A percentile compares a stretch with the other conserved stretches of the same genome.
These are phyloP conservation scores for Pseudozyma sp. DNA, from an alignment of 1,284 basidiomycete species.

Conservation along the genomic window DNA sequence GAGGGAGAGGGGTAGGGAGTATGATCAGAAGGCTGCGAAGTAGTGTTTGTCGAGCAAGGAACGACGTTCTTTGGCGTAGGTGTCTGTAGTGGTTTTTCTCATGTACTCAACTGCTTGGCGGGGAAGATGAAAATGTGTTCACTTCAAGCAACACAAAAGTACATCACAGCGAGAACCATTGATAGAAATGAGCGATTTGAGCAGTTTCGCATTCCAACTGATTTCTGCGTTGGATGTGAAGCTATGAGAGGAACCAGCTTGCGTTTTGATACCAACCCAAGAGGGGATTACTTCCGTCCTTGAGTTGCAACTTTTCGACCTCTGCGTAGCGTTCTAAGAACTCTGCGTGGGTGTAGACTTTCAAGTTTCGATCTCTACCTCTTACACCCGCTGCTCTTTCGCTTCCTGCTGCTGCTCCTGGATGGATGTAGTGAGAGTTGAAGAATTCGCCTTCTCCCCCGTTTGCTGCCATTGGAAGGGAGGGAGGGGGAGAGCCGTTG, in stretches of 20 bases:
- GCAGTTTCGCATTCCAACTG: no score
- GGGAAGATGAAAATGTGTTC: no score
- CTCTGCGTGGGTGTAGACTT: constrained; percentile 74
- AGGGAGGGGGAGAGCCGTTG: background rate
- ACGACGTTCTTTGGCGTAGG: no score
- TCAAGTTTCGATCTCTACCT: constrained; percentile 18
- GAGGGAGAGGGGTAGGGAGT: constrained; percentile 35
- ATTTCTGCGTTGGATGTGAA: no score
- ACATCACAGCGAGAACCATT: background rate
- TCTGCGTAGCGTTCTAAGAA: constrained; percentile 87
- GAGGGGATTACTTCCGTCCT: constrained; percentile 87
- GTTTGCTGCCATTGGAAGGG: background rate
- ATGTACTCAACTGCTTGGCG: no score
- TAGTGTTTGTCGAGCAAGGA: no score
- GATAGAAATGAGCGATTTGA: no score
- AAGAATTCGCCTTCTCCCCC: constrained; percentile 6
- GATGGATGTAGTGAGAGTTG: constrained; percentile 7
- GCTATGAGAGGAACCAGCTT: constrained; percentile 72
- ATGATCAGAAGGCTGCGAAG: constrained; percentile 21
- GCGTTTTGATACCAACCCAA: constrained; percentile 89
- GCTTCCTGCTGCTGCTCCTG: background rate
- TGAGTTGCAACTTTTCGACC: constrained; percentile 75
- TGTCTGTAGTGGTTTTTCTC: no score
- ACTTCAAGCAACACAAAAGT: no score
- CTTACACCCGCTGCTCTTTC: background rate